These are phyloP conservation scores for Diospyros kaki DNA, from an alignment of 148 eudicot species.

Conservation along the genomic window DNA sequence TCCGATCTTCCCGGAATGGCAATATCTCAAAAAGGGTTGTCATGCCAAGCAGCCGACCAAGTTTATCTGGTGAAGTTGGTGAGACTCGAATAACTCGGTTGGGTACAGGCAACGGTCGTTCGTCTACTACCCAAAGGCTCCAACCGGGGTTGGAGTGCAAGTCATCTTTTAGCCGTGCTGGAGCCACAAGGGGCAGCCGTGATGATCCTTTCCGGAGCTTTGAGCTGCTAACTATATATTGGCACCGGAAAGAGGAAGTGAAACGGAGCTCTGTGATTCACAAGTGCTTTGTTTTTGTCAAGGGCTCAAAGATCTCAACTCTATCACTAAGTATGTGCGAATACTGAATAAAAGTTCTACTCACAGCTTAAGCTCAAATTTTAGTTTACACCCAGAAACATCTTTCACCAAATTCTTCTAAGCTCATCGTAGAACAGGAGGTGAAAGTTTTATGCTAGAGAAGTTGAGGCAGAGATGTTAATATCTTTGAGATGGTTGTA, in stretches of 20 bases:
- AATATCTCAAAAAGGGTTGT: slow-evolving; percentile 72
- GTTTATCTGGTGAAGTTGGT: slow-evolving; percentile 75
- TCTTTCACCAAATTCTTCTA: too few species aligned
- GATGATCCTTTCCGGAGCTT: slow-evolving; percentile 87
- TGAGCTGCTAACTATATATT: slow-evolving; percentile 80
- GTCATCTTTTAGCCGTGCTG: slow-evolving; percentile 65
- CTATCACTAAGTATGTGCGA: too few species aligned
- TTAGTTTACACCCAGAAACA: too few species aligned
- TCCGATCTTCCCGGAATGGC: slow-evolving; percentile 54
- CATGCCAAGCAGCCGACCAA: slow-evolving; percentile 69
- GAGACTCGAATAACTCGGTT: slow-evolving; percentile 60
- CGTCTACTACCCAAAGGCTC: slow-evolving; percentile 66
- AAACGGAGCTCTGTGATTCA: background rate
- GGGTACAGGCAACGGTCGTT: slow-evolving; percentile 54
- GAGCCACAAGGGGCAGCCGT: slow-evolving; percentile 56
- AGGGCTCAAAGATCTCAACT: background rate
- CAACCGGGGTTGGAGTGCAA: slow-evolving; percentile 85
- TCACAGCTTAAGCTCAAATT: too few species aligned
- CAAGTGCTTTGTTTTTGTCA: background rate
- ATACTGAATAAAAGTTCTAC: too few species aligned
- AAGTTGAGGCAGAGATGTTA: too few species aligned
- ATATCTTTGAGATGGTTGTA: too few species aligned
- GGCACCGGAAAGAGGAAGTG: slow-evolving; percentile 80
- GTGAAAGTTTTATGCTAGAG: too few species aligned
- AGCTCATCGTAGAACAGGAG: too few species aligned